Conservation (phyloP, 2,329 filamentous ascomycete species). For the Allantophomopsis cytisporea region DNA sequence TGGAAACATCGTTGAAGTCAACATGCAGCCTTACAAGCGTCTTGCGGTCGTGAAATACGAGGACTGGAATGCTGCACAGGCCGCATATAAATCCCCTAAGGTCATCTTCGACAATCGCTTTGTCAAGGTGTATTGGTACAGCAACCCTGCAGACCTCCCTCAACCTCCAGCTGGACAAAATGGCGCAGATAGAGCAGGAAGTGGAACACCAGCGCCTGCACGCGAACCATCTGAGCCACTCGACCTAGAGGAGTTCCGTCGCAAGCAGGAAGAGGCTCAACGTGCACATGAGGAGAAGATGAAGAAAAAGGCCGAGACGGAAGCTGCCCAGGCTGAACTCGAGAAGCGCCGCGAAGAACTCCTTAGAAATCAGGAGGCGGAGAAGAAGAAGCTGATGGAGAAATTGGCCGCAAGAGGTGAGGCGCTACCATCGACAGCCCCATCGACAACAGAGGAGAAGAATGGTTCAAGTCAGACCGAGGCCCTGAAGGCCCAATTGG, state of each 20-base stretch:
- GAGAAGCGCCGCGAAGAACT: slow-evolving; percentile 50
- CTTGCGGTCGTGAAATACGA: slow-evolving; percentile 59
- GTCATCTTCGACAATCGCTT: slow-evolving; percentile 77
- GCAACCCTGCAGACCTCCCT: slow-evolving; percentile 27
- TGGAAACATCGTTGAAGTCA: slow-evolving; percentile 48
- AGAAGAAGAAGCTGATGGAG: slow-evolving; percentile 46
- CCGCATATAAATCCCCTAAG: slow-evolving; percentile 64
- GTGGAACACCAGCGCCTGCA: slow-evolving; percentile 8
- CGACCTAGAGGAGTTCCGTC: slow-evolving; percentile 56
- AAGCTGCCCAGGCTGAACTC: slow-evolving; percentile 47
- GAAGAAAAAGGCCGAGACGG: slow-evolving; percentile 47
- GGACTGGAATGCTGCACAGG: slow-evolving; percentile 49
- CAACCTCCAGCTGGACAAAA: slow-evolving; percentile 17
- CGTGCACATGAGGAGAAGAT: slow-evolving; percentile 51
- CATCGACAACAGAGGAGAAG: slow-evolving; percentile 6
- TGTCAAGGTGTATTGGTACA: slow-evolving; percentile 73
- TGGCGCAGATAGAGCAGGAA: slow-evolving; percentile 7
- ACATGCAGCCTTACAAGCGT: slow-evolving; percentile 51
- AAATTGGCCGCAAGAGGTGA: slow-evolving; percentile 42
- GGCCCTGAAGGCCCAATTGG: slow-evolving; percentile 56
- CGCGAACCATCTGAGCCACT: slow-evolving; percentile 26
- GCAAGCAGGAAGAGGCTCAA: slow-evolving; percentile 60
- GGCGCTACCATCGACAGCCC: slow-evolving; percentile 12
- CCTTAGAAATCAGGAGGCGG: slow-evolving; percentile 48
- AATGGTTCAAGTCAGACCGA: slow-evolving; percentile 35